Base-by-base conservation (phyloP, 2,329 filamentous ascomycete species). In the Colletotrichum filicis region DNA sequence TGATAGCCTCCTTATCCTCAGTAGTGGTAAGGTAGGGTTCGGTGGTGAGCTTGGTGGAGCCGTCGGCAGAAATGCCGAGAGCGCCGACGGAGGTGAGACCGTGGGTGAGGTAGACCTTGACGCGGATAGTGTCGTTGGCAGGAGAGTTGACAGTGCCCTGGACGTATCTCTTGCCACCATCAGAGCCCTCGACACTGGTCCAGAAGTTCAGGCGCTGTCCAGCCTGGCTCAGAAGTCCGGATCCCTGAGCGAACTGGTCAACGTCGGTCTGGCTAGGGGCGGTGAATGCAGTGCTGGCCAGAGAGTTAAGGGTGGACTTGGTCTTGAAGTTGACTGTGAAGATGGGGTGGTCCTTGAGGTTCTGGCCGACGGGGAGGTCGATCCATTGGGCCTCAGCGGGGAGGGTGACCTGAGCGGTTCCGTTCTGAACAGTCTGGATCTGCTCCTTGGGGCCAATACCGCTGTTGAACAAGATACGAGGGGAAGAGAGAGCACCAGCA, bases 391-490 rank as follows among this genome's bases (percentile, higher is more conserved):
- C 70, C 73, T 76, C 66, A 8, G 75, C 56, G 5, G 78, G 77
- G 3, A 79, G 75, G 22, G 64, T 66, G 11, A 75, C 26, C 88
- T 59, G 64, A 14, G 60, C 14, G 11, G 68, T 64, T 24, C 89
- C 0, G 88, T 89, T 2, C 88, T 81, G 79, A 69, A 87, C 83
- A 5, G 81, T 80, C 19, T 83, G 71, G 2, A 92, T 83, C 60
- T 91, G 85, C 0, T 82, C 78, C 14, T 76, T 75, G 2, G 86
- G 86, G 1, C 90, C 90, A 37, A 92, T 83, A 32, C 90, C 90
- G 26, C 85, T 88, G 3, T 90, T 84, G 76, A 89, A 89, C 8
- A 92, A 85, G 1, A 92, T 78, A 46, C 89, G 86, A 5, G 74
- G 74, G 52, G 69, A 73, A 12, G 75, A 75, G 19, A 76, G 62